Evolutionary conservation across 139 green algal genomes (phyloP).

Genomic region (Picochlorum sp.): DNA sequence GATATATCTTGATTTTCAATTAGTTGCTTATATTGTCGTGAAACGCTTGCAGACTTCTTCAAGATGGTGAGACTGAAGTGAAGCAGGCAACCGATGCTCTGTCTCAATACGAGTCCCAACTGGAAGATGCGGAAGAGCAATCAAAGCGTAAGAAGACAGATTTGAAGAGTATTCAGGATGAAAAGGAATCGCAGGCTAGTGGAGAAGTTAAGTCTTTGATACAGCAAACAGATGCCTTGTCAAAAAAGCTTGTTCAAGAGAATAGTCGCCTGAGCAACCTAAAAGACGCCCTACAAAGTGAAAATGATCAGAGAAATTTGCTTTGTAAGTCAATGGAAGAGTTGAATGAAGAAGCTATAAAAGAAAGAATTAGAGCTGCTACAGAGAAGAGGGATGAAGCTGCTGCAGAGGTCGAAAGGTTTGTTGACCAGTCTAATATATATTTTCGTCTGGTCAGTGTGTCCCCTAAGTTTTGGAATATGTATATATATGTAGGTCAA

Average conservation of each 20-base stretch:
- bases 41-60: conserved; percentile 9
- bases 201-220: conserved; percentile 45
- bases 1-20: no score
- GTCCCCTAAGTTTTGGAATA: not conserved
- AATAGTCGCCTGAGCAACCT: conserved; percentile 53
- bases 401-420: conserved; percentile 15
- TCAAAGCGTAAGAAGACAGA: conserved; percentile 29
- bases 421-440: not conserved
- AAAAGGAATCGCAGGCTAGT: conserved; percentile 54
- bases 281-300: conserved; percentile 43
- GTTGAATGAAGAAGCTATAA: no score
- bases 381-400: conserved; percentile 24
- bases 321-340: not conserved
- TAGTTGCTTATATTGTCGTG: no score
- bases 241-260: conserved; percentile 61
- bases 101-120: conserved; percentile 22
- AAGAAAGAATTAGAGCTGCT: conserved; percentile 10
- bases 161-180: conserved; percentile 34
- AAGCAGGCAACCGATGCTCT: not conserved
- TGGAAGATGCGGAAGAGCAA: conserved; percentile 6
- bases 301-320: conserved; percentile 32
- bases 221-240: conserved; percentile 41
- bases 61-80: conserved; percentile 22
- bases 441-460: not conserved
- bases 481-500: conserved; percentile 9